Evolutionary conservation across 148 eudicot genomes (phyloP).

Genomic region (Rhododendron kiyosumense): DNA sequence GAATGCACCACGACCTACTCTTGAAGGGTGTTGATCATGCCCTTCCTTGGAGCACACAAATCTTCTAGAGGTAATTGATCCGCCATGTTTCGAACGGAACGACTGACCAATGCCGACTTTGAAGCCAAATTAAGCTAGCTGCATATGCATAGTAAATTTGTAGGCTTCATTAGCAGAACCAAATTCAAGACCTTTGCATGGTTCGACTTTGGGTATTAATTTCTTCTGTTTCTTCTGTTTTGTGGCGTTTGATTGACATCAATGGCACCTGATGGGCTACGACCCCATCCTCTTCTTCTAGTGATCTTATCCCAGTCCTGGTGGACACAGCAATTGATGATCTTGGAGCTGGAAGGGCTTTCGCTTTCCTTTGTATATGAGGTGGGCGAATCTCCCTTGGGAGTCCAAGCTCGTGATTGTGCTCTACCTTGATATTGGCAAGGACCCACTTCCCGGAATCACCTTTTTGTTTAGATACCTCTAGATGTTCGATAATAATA

Average conservation of each 20-base stretch:
- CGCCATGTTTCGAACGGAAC: conserved; percentile 53
- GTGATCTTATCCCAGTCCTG: conserved; percentile 52
- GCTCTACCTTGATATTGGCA: too few relatives aligned
- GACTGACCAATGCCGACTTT: conserved; percentile 50
- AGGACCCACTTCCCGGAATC: too few relatives aligned
- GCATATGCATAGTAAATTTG: conserved; percentile 41
- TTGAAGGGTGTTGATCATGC: conserved; percentile 47
- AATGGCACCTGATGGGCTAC: conserved; percentile 23
- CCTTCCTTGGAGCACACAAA: conserved; percentile 68
- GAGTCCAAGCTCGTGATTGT: too few relatives aligned
- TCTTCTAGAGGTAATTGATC: conserved; percentile 52
- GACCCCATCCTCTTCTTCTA: conserved; percentile 33
- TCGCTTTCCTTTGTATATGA: too few relatives aligned
- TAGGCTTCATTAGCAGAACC: conserved; percentile 47
- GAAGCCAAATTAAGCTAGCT: conserved; percentile 30
- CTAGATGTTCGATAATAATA: too few relatives aligned
- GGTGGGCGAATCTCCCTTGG: too few relatives aligned
- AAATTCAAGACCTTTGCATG: conserved; percentile 49
- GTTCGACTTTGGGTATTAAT: conserved; percentile 31
- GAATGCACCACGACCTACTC: conserved; percentile 31
- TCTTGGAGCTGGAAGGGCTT: too few relatives aligned
- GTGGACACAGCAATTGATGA: conserved; percentile 22
- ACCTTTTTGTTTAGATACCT: too few relatives aligned
- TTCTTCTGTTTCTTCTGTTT: conserved; percentile 31
- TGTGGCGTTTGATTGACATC: conserved; percentile 25